Evolutionary conservation across 1,139 yeast genomes (phyloP), one percentile per base, ranked within the genome.

Genomic region (Diutina rugosa): DNA sequence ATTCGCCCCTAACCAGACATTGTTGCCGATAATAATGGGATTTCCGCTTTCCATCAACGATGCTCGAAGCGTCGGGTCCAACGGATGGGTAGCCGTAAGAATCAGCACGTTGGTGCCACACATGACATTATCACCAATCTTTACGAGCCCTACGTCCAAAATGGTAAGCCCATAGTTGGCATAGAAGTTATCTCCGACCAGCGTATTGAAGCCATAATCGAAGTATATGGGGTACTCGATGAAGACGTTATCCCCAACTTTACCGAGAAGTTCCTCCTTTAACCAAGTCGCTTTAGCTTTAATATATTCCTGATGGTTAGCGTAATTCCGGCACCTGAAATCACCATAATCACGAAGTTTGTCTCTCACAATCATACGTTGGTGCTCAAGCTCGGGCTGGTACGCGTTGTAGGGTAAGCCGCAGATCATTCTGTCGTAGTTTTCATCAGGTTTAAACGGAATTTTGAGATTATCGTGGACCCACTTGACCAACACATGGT

Each of bases 1-100:
- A 55, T 76, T 73, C 2, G 83, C 75, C 9, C 88, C 87, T 54
- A 85, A 70, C 91, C 91, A 85, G 18, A 82, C 86, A 58, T 80
- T 77, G 63, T 82, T 74, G 0, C 86, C 89, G 32, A 85, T 81
- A 2, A 68, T 71, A 38, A 85, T 77, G 3, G 87, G 84, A 48
- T 66, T 64, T 0, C 85, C 85, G 61, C 70, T 78, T 63, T 84
- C 88, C 26, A 74, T 73, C 1, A 73, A 77, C 0, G 67, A 68
- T 29, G 64, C 61, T 56, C 90, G 70, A 56, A 70, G 67, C 18
- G 69, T 62, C 0, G 84, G 79, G 58, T 82, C 85, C 3, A 76
- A 63, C 1, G 87, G 85, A 63, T 85, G 91, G 0, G 84, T 76
- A 1, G 89, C 88, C 1, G 89, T 80, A 48, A 78, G 70, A 55